Percentiles rank a stretch among this genome's conserved stretches.
These are phyloP conservation scores for Borovskyia barvae DNA, from an alignment of 208 protist genomes.

Conservation along the genomic window DNA sequence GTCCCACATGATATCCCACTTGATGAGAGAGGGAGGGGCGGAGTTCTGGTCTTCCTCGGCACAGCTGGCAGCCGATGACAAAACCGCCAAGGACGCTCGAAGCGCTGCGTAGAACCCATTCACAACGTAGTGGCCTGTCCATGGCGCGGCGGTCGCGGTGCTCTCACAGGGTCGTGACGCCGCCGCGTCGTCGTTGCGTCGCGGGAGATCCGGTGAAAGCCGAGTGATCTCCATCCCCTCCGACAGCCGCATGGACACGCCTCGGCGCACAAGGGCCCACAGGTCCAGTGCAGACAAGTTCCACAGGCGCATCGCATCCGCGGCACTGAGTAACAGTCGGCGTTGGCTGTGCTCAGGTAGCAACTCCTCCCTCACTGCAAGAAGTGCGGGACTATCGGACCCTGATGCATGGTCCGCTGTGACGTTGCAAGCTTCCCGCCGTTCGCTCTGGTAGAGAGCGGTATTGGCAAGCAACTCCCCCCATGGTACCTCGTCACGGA, in stretches of 20 bases:
- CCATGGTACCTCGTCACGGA: slow-evolving; percentile 20
- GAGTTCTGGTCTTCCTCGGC: not conserved
- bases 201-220: not conserved
- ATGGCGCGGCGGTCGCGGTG: not conserved
- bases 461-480: slow-evolving; percentile 3
- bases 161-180: not conserved
- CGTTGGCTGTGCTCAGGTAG: too few species aligned
- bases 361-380: too few species aligned
- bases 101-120: slow-evolving; percentile 22
- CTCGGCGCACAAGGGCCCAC: slow-evolving; percentile 12
- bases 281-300: slow-evolving; percentile 6
- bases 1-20: slow-evolving; percentile 44
- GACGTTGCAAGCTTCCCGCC: too few species aligned
- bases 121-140: slow-evolving; percentile 23
- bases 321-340: too few species aligned
- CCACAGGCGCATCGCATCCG: slow-evolving; percentile 25
- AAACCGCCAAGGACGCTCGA: not conserved
- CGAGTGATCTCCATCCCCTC: slow-evolving; percentile 18
- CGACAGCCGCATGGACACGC: slow-evolving; percentile 18
- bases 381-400: too few species aligned
- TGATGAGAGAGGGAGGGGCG: not conserved
- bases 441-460: not conserved
- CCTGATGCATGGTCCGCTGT: too few species aligned
- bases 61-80: not conserved
- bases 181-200: not conserved